Percentiles rank a stretch among this genome's conserved stretches.
Conservation (phyloP, 2,329 filamentous ascomycete species). For the Fusarium continuum region DNA sequence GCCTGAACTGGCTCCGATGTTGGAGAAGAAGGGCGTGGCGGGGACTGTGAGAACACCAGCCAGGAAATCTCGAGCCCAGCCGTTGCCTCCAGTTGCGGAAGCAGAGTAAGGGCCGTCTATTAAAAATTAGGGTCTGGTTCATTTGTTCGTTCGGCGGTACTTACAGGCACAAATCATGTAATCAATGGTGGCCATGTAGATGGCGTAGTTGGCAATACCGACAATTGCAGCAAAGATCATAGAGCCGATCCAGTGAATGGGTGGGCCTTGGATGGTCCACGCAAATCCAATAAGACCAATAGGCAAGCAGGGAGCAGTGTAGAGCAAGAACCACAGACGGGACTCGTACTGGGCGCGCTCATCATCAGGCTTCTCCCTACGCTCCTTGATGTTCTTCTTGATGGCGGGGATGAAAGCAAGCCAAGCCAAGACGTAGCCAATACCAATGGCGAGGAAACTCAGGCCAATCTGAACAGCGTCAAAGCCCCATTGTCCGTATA, state of each 20-base stretch:
- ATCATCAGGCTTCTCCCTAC: slow-evolving; percentile 59
- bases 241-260: slow-evolving; percentile 73
- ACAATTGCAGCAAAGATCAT: slow-evolving; percentile 72
- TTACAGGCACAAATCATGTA: slow-evolving; percentile 64
- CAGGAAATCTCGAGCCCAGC: slow-evolving; percentile 76
- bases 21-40: slow-evolving; percentile 70
- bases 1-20: slow-evolving; percentile 59
- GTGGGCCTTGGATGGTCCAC: slow-evolving; percentile 71
- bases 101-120: slow-evolving; percentile 71
- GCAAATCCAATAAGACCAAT: slow-evolving; percentile 77
- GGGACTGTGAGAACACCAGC: slow-evolving; percentile 77
- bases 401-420: slow-evolving; percentile 67
- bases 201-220: slow-evolving; percentile 77
- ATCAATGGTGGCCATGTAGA: slow-evolving; percentile 81
- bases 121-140: not conserved
- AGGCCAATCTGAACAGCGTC: slow-evolving; percentile 64
- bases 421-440: slow-evolving; percentile 73
- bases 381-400: slow-evolving; percentile 61
- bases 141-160: accelerated
- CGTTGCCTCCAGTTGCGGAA: slow-evolving; percentile 79
- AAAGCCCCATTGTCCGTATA: slow-evolving; percentile 75
- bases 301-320: slow-evolving; percentile 66
- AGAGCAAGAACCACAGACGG: slow-evolving; percentile 72
- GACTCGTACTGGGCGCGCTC: slow-evolving; percentile 75
- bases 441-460: slow-evolving; percentile 70